Base-by-base conservation (phyloP, 2,329 filamentous ascomycete genomes). In the Sphaerulina populicola region DNA sequence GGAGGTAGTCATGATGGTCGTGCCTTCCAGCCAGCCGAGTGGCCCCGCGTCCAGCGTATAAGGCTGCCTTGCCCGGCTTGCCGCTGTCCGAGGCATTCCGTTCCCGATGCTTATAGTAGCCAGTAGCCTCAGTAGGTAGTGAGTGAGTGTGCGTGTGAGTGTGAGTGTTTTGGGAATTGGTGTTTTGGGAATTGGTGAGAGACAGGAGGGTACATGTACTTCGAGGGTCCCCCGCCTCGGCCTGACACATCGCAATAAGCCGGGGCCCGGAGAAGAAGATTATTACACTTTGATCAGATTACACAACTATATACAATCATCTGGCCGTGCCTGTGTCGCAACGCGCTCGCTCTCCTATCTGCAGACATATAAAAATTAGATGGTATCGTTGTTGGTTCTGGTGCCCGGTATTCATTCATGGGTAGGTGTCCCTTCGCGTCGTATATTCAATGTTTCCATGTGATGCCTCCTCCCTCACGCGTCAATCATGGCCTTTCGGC, bases 11-110 rank as follows among this genome's bases (percentile, higher is more conserved):
- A 68, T 62, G 47, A 78, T 66, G 0, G 73, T 76, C 2, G 72
- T 60, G 18, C 77, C 77, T 64, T 75, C 68, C 23, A 79, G 66
- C 52, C 70, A 71, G 43, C 77, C 77, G 11, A 74, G 69, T 15
- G 70, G 64, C 6, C 69, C 65, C 5, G 73, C 64, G 48, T 73
- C 64, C 31, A 66, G 53, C 2, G 54, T 52, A 51, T 68, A 69
- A 2, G 69, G 29, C 30, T 42, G 39, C 35, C 23, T 35, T 14
- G 31, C 31, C 31, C 35, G 39, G 27, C 23, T 35, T 14, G 31
- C 31, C 31, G 10, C 8, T 6, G 10, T n/a, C 6, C 44, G 44
- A 39, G 44, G 36, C 44, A 47, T 47, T 27, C 5, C 23, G 18
- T 18, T 18, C 18, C 18, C 18, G 18, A 18, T 3, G 18, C 18